A percentile compares a stretch with the other conserved stretches of the same genome.
phyloP scores from a whole-genome alignment of 768 basidiomycete genomes.

The Kwoniella shandongensis region DNA sequence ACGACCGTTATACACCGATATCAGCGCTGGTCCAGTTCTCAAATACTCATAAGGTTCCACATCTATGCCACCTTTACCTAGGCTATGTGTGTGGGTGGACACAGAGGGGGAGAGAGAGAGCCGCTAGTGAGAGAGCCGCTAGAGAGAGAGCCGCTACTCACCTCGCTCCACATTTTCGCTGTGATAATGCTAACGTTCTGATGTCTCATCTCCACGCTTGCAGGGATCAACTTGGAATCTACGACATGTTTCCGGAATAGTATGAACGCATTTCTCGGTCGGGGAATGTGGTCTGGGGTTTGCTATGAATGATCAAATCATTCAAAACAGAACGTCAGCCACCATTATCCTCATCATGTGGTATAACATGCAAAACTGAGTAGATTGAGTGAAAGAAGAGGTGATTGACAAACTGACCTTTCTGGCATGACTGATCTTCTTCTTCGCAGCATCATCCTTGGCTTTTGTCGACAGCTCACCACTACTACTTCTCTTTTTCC shows the following conservation, averaged over 20 bases:
- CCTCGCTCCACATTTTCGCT: slow-evolving; percentile 67
- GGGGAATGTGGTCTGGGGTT: slow-evolving; percentile 61
- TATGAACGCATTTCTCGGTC: slow-evolving; percentile 76
- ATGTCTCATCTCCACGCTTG: slow-evolving; percentile 66
- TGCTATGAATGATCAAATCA: slow-evolving; percentile 19
- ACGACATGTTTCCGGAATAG: slow-evolving; percentile 75
- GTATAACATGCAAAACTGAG: background rate
- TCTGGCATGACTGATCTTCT: slow-evolving; percentile 44
- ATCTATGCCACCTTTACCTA: too few relatives aligned
- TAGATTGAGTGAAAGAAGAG: background rate
- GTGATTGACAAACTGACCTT: slow-evolving; percentile 27
- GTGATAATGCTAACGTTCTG: slow-evolving; percentile 71
- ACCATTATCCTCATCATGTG: too few relatives aligned
- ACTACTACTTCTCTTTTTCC: background rate
- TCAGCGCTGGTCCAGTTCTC: background rate
- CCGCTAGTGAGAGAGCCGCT: too few relatives aligned
- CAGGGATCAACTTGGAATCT: slow-evolving; percentile 62
- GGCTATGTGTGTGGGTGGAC: too few relatives aligned
- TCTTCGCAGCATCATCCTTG: slow-evolving; percentile 4
- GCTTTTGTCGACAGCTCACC: background rate
- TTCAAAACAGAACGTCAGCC: too few relatives aligned
- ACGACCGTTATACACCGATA: background rate
- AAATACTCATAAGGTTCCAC: too few relatives aligned
- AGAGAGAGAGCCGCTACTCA: slow-evolving; percentile 43
- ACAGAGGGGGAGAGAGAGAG: too few relatives aligned